A percentile compares a stretch with the other conserved stretches of the same genome.
Conservation (phyloP, 139 green algal genomes). For the Chlamydomonas schloesseri region DNA sequence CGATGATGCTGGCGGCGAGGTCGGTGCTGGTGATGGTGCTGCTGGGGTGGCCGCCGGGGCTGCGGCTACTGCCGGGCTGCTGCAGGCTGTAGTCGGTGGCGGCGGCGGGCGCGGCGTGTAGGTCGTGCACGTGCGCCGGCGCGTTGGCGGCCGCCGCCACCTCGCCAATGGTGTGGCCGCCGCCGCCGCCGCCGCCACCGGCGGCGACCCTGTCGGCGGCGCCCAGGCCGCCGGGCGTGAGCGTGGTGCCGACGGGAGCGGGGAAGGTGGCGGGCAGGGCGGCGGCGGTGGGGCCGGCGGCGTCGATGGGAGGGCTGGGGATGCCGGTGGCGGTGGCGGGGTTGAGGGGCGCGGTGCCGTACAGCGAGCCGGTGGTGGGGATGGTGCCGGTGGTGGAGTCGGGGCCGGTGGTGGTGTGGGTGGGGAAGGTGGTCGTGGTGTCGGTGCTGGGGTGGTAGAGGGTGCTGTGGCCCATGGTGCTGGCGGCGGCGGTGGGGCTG, state of each 20-base stretch:
- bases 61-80: background rate
- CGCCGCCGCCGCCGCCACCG: background rate
- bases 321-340: no score
- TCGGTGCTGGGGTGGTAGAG: no score
- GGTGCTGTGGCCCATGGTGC: no score
- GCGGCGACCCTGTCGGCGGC: no score
- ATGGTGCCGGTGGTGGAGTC: background rate
- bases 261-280: background rate
- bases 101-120: background rate
- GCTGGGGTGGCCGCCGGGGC: background rate
- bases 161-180: background rate
- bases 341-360: no score
- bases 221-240: no score
- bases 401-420: background rate
- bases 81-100: background rate
- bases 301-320: no score
- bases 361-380: no score
- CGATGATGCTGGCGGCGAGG: constrained; percentile 10
- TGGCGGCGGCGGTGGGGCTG: no score
- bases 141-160: constrained; percentile 16
- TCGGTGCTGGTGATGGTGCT: background rate
- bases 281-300: background rate
- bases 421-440: background rate
- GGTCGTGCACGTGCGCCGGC: background rate
- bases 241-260: background rate